phyloP scores from a whole-genome alignment of 345 rosid genomes.

The Triadica sebifera region DNA sequence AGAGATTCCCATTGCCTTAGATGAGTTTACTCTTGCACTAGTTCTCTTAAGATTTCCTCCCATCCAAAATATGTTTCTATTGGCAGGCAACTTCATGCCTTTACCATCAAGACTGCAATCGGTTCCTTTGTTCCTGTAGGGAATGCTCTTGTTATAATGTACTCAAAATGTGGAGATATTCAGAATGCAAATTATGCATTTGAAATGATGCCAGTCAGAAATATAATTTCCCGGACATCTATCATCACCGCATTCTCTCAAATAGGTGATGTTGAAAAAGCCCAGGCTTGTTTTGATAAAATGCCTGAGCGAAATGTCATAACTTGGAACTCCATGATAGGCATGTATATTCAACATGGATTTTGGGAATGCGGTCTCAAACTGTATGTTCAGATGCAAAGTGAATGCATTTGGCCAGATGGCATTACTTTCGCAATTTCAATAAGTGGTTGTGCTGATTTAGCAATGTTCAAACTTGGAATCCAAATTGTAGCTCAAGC shows the following conservation, averaged over 20 bases:
- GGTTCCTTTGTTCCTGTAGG: slow-evolving; percentile 23
- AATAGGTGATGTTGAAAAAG: slow-evolving; percentile 22
- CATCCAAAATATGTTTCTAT: slow-evolving; percentile 8
- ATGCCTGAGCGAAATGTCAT: slow-evolving; percentile 21
- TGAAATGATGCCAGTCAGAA: slow-evolving; percentile 24
- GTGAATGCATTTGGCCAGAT: slow-evolving; percentile 23
- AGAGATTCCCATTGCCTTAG: slow-evolving; percentile 19
- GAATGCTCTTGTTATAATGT: slow-evolving; percentile 24
- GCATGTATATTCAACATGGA: slow-evolving; percentile 20
- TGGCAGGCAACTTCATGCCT: slow-evolving; percentile 28
- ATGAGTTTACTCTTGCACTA: slow-evolving; percentile 29
- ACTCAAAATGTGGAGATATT: slow-evolving; percentile 18
- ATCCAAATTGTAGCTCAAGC: slow-evolving; percentile 23
- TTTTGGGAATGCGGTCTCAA: slow-evolving; percentile 21
- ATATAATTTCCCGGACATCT: slow-evolving; percentile 28
- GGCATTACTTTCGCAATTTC: slow-evolving; percentile 22
- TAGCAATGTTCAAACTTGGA: slow-evolving; percentile 24
- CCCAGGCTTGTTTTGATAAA: slow-evolving; percentile 18
- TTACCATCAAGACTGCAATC: slow-evolving; percentile 20
- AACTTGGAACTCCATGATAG: slow-evolving; percentile 30
- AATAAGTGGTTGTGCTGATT: slow-evolving; percentile 21
- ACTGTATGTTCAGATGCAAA: slow-evolving; percentile 17
- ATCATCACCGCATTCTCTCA: slow-evolving; percentile 27
- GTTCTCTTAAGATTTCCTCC: slow-evolving; percentile 24
- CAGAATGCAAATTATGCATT: slow-evolving; percentile 11